phyloP scores from a whole-genome alignment of 371 early-diverging fungal species.

The Apophysomyces elegans region DNA sequence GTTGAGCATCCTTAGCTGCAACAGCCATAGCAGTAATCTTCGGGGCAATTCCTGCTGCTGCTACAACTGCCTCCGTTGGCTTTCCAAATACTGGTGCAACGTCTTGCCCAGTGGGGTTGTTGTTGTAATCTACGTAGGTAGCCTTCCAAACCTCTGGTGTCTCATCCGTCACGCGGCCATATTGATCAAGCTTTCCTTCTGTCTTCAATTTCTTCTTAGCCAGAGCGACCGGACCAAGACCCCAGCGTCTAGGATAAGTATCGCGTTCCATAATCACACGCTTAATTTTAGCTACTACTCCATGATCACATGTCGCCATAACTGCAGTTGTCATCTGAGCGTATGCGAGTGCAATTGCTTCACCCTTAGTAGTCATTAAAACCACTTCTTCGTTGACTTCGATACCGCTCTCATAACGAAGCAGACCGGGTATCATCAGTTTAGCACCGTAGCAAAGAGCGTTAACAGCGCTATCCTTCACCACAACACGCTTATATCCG shows the following conservation, averaged over 20 bases:
- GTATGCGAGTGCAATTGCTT: constrained; percentile 98
- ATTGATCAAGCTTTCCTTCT: constrained; percentile 97
- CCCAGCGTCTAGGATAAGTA: constrained; percentile 98
- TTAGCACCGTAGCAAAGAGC: constrained; percentile 99
- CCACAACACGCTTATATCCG: constrained; percentile 97
- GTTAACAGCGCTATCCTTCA: constrained; percentile 99
- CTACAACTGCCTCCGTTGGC: constrained; percentile 34
- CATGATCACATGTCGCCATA: constrained; percentile 87
- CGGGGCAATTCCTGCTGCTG: constrained; percentile 46
- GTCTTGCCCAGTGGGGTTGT: constrained; percentile 51
- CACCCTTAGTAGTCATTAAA: constrained; percentile 99
- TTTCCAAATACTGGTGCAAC: constrained; percentile 38
- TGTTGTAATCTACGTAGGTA: constrained; percentile 73
- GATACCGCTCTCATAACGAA: constrained; percentile 97
- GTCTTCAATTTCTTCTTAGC: constrained; percentile 98
- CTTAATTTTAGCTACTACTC: constrained; percentile 98
- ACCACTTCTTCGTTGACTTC: constrained; percentile 97
- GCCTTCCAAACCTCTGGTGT: constrained; percentile 84
- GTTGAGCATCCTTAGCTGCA: constrained; percentile 37
- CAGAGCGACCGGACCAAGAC: constrained; percentile 91
- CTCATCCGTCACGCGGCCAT: constrained; percentile 83
- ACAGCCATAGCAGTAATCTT: constrained; percentile 41
- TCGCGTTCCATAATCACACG: constrained; percentile 99
- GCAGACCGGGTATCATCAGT: constrained; percentile 97
- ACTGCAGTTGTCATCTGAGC: constrained; percentile 97